Evolutionary conservation across 257 asterid species (phyloP), one percentile per base, ranked within the genome.

Genomic region (Nicotiana noctiflora): DNA sequence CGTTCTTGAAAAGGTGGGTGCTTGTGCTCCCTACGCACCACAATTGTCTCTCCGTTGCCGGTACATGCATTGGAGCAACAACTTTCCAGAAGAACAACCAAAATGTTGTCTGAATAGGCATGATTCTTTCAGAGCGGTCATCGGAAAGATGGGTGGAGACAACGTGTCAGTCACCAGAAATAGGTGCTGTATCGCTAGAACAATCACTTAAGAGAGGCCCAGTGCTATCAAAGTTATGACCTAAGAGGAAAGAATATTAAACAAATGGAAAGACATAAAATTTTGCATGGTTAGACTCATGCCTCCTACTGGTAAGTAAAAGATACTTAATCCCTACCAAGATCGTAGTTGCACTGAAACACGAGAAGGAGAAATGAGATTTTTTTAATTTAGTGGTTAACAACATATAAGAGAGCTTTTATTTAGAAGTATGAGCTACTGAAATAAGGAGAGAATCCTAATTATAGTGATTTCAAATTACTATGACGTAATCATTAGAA

Each of bases 281-380:
- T 72, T 72, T 72, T 72, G 60, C 25, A 19, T 46, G 61, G 78
- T 34, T 72, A 72, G 37, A 23, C 51, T 23, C 25, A 72, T 34
- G 51, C 60, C 29, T 13, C 78, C 40, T 23, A 46, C 78, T 72
- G 78, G 57, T 72, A 72, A 72, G 78, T 34, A 72, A 72, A 72
- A 72, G 44, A 59, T 72, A 72, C 77, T 72, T 46, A 46, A 46
- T 72, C 61, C 78, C 37, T 23, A 49, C 78, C 40, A 46, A 72
- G 61, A 46, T 21, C 25, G 78, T 72, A 72, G 78, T 23, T 40
- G 78, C 60, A 46, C 61, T 72, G 37, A 46, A 23, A 46, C 37
- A 44, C 19, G 21, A 13, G 31, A 21, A 72, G 78, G 25, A 46
- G 78, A 46, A 53, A 70, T 23, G 59, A 70, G 59, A 44, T 19